Base-by-base conservation (phyloP, 73 alveolate species). In the Tetrahymena thermophila region DNA sequence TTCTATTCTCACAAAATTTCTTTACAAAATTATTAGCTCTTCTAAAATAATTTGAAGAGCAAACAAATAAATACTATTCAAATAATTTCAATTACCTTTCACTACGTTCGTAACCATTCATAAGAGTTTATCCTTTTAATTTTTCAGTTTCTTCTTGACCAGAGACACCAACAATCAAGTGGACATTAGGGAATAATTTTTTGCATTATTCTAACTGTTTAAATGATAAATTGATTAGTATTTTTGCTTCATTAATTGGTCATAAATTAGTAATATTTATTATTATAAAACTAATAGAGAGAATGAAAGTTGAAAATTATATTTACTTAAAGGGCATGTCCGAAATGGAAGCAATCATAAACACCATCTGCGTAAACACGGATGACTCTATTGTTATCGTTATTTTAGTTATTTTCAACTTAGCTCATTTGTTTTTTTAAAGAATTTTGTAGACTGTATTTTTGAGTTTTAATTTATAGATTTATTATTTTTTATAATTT, bases 361-460 rank as follows among this genome's bases (percentile, higher is more conserved):
- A 99, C 99, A 1, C 99, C 99, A 97, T 98, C 99, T 6, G 99
- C 98, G 93, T 99, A 99, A 34, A 99, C 97, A 85, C 99, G 96
- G 37, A 71, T 71, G 89, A 71, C 89, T 71, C 37, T 71, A 71
- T 71, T 17, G 42, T 71, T 71, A 28, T 71, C 89, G 37, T 31
- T 71, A 28, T 71, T 71, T 71, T 71, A 71, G 37, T 71, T 71
- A 31, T 25, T 71, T 71, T 71, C 40, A 71, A 71, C 89, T 71
- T 71, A 31, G 37, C 89, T 71, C 89, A 71, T 71, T 71, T 71
- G 23, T 71, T 71, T 50, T 50, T 50, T 50, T 50, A 50, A 50
- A 19, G 28, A 50, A 50, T 5, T 50, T 71, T 71, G 89, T 71
- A 71, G 89, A 71, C 89, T 71, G 89, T 71, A 71, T 71, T 71